Conservation (phyloP, 2,329 filamentous ascomycete genomes). For the Colletotrichum chlorophyti region DNA sequence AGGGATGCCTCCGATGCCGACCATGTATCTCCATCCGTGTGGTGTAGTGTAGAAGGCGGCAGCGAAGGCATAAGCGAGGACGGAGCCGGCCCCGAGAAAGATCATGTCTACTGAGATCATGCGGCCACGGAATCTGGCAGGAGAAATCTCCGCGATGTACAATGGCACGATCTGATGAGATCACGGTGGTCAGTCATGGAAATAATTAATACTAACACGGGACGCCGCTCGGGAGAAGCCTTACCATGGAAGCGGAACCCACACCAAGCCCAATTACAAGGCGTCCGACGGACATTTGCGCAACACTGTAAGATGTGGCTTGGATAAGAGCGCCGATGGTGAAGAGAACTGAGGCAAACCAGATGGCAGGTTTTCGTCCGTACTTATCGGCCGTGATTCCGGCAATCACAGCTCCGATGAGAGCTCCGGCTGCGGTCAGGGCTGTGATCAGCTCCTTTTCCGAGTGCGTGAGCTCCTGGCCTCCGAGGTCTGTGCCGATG, state of each 20-base stretch:
- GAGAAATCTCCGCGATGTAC: slow-evolving; percentile 34
- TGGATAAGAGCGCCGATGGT: slow-evolving; percentile 32
- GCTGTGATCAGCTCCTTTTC: slow-evolving; percentile 37
- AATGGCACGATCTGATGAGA: slow-evolving; percentile 21
- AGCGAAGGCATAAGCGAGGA: slow-evolving; percentile 35
- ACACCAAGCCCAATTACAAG: slow-evolving; percentile 46
- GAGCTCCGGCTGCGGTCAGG: slow-evolving; percentile 31
- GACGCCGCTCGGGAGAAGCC: too few relatives aligned
- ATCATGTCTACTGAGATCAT: slow-evolving; percentile 35
- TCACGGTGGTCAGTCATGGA: too few relatives aligned
- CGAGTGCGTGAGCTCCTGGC: slow-evolving; percentile 60
- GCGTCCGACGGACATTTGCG: slow-evolving; percentile 32
- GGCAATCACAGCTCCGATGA: slow-evolving; percentile 32
- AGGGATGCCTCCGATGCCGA: slow-evolving; percentile 24
- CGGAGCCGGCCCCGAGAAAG: slow-evolving; percentile 31
- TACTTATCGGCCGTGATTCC: slow-evolving; percentile 34
- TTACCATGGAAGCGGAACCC: slow-evolving; percentile 47
- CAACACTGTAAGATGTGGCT: slow-evolving; percentile 28
- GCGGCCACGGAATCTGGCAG: slow-evolving; percentile 32
- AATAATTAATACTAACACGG: too few relatives aligned
- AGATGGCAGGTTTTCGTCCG: slow-evolving; percentile 24
- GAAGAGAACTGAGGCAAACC: slow-evolving; percentile 28
- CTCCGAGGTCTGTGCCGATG: slow-evolving; percentile 48
- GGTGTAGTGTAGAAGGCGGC: slow-evolving; percentile 41
- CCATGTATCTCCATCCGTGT: slow-evolving; percentile 32